Evolutionary conservation across 1,284 basidiomycete species (phyloP), one percentile per base, ranked within the genome.

Genomic region (Kalmanozyma brasiliensis): DNA sequence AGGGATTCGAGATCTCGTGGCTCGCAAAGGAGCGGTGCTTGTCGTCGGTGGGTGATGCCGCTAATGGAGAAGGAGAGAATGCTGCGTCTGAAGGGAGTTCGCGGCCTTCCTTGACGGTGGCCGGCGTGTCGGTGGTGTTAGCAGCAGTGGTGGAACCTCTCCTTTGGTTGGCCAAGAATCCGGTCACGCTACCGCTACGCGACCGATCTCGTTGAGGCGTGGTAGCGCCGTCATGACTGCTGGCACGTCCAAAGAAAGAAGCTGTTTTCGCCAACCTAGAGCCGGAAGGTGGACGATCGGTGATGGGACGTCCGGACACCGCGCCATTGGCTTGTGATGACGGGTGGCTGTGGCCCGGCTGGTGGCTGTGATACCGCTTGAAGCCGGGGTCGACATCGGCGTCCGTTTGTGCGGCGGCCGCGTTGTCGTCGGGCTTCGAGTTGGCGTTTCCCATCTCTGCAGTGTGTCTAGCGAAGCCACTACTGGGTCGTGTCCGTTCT

Each of bases 141-240:
- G 51, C 44, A 10, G 60, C 59, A 7, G 68, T 53, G 8, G 53
- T 45, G 13, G 63, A 66, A 13, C 59, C 68, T 47, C 63, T 49
- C 2, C 68, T 29, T 34, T 62, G 68, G 9, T 34, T 34, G 17
- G 48, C 49, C 16, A 61, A 36, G 42, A 66, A 66, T 14, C 68
- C 56, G 6, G 68, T 49, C 9, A 66, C 32, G 29, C 68, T 72
- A 22, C 68, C 63, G 44, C 68, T 72, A 20, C 68, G 68, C 5
- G 63, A 59, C 11, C 68, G 58, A 30, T 40, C 52, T 33, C 49
- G 51, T 24, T 49, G 53, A 3, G 55, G 63, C 2, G 63, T 63
- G 2, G 61, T 49, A 5, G 68, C 58, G 9, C 60, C 68, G 41
- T 72, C 68, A n/a, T 72, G 63, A 17, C 63, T 72, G 44, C 68